Base-by-base conservation (phyloP, 768 basidiomycete species). In the Russula sp. region DNA sequence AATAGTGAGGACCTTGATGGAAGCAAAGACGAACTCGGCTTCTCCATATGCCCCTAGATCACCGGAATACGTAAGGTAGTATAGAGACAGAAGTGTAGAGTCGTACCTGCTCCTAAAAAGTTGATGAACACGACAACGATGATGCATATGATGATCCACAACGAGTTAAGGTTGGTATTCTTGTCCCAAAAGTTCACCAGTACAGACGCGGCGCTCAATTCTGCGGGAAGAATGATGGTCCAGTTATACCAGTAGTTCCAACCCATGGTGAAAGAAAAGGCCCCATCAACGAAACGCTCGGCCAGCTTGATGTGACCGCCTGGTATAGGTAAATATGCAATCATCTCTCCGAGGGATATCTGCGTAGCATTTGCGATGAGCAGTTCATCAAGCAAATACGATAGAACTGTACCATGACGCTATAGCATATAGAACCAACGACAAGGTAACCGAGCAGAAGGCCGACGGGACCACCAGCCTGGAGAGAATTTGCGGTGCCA, bases 1-100 rank as follows among this genome's bases (percentile, higher is more conserved):
- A 67, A 94, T 89, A 0, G 89, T 88, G 65, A 95, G 74, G n/a
- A 96, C 89, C 74, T 95, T 95, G 77, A 96, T 91, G 8, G 89
- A 91, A 4, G 91, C 91, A 71, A 94, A 94, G 52, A 85, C 78
- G 70, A 95, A 95, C 73, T 94, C 93, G 6, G 84, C 84, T 73
- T 94, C 91, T 40, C 90, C 89, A 69, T 92, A 92, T 35, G 82
- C 88, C 65, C 84, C 81, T 79, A 27, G 27, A 3, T 27, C 27
- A 2, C 27, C 27, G 27, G 27, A 27, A 27, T 27, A 27, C 27
- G 27, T 27, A 27, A 27, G 27, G 27, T 27, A 27, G 2, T 2
- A 27, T 27, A 27, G 2, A 27, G 27, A 27, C 27, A 27, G 27
- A 27, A 27, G 27, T 27, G 27, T 27, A 2, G 27, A 2, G 27